Base-by-base conservation (phyloP, 805 yeast species). In the Pichia ethanolica region DNA sequence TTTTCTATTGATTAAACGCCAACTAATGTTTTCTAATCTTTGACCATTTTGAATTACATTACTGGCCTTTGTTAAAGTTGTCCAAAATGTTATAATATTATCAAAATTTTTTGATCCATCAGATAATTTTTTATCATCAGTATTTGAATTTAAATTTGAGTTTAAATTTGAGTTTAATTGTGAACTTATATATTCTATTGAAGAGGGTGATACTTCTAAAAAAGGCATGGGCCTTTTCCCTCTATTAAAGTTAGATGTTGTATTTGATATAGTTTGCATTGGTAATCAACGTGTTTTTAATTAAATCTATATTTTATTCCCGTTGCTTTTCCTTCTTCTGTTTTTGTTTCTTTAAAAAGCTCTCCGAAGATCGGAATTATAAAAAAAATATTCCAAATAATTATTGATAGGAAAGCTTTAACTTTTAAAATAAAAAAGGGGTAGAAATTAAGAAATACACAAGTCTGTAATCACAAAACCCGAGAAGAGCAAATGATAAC, bases 1-100 rank as follows among this genome's bases (percentile, higher is more conserved):
- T 35, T 61, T 61, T 37, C 64, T 56, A 46, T 68, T 68, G 13
- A 66, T 64, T 25, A 66, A 62, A 35, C 72, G 54, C 71, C 70
- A 67, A 44, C 68, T 60, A 12, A 66, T 58, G 48, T 68, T 67
- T 48, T 66, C 71, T 14, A 68, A 53, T 44, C 72, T 51, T 43
- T 59, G 59, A 30, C 71, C 71, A 46, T 67, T 64, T 36, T 54
- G 53, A 14, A 67, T 59, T 43, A 59, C 59, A 41, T 60, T 64
- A 27, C 66, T 58, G 1, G 67, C 61, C 47, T 67, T 66, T 10
- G 63, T 62, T 12, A 67, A 45, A 2, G 74, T 72, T 9, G 73
- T 68, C 73, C 75, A 71, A 27, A 72, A 65, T 3, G 71, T 65
- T 32, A 72, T 55, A 4, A 71, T 69, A 45, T 68, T 69, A 47